Conservation (phyloP, 192 early-diverging fungal species). For the Oehlia diaphana region DNA sequence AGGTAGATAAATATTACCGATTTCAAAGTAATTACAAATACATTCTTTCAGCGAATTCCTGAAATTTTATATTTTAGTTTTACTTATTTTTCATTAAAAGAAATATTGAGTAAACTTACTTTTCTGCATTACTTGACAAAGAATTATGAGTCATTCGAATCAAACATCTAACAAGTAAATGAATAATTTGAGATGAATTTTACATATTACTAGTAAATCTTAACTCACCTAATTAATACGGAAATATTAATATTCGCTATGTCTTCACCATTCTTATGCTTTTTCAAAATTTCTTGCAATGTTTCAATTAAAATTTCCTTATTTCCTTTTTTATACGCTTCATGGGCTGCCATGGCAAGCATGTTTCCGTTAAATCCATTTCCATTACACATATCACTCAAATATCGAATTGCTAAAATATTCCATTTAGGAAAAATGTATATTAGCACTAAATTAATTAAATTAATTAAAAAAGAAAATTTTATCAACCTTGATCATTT, state of each 20-base stretch:
- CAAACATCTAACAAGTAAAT: slow-evolving; percentile 14
- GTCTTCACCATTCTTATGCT: slow-evolving; percentile 15
- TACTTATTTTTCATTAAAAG: not conserved
- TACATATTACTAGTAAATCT: not conserved
- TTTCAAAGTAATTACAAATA: slow-evolving; percentile 32
- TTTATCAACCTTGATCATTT: slow-evolving; percentile 20
- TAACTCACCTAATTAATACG: slow-evolving; percentile 27
- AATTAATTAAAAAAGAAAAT: not conserved
- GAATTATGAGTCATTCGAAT: slow-evolving; percentile 25
- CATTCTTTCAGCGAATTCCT: slow-evolving; percentile 6
- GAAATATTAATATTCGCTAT: slow-evolving; percentile 24
- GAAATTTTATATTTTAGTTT: slow-evolving; percentile 1
- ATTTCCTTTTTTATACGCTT: slow-evolving; percentile 25
- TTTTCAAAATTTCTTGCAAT: slow-evolving; percentile 27
- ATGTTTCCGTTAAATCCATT: slow-evolving; percentile 30
- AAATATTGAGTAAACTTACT: not conserved
- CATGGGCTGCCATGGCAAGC: slow-evolving; percentile 31
- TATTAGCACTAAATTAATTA: not conserved
- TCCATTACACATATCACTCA: slow-evolving; percentile 29
- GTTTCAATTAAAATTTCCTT: slow-evolving; percentile 28
- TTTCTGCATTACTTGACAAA: not conserved
- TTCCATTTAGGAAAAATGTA: not conserved
- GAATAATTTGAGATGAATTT: not conserved
- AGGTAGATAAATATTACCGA: slow-evolving; percentile 17
- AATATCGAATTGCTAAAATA: slow-evolving; percentile 15